Percentiles rank a stretch among this genome's conserved stretches.
These are phyloP conservation scores for Citrus reticulata DNA, from an alignment of 345 rosid genomes.

Conservation along the genomic window DNA sequence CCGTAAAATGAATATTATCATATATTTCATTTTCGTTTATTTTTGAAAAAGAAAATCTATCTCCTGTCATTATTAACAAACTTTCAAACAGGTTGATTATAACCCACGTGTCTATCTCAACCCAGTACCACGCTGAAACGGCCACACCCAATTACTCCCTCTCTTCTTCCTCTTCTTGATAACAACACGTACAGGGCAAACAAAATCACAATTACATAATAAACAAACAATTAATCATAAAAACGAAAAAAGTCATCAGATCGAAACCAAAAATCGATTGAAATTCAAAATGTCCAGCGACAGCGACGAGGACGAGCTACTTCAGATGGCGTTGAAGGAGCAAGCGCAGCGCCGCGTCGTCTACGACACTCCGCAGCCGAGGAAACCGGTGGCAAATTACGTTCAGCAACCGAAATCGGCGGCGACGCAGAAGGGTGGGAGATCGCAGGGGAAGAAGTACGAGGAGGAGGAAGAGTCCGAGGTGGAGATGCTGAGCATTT, in stretches of 20 bases:
- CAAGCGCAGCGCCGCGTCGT: slow-evolving; percentile 73
- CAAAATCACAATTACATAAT: not conserved
- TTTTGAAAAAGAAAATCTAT: not conserved
- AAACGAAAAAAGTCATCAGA: slow-evolving; percentile 9
- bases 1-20: too few species aligned
- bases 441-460: slow-evolving; percentile 27
- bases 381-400: slow-evolving; percentile 72
- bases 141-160: not conserved
- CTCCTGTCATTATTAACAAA: not conserved
- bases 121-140: not conserved
- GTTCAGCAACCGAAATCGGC: slow-evolving; percentile 60
- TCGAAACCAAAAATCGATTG: slow-evolving; percentile 14
- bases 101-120: not conserved
- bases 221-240: not conserved
- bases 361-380: slow-evolving; percentile 43
- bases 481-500: slow-evolving; percentile 96
- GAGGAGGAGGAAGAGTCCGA: slow-evolving; percentile 96
- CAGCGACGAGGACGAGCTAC: slow-evolving; percentile 96
- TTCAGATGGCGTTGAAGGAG: slow-evolving; percentile 90
- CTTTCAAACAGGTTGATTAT: not conserved
- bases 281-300: slow-evolving; percentile 65
- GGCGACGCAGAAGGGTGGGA: not conserved
- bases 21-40: not conserved
- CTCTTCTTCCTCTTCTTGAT: not conserved
- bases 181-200: not conserved